Percentiles rank a stretch among this genome's conserved stretches.
These are phyloP conservation scores for Echria macrotheca DNA, from an alignment of 495 filamentous ascomycete species.

Conservation along the genomic window DNA sequence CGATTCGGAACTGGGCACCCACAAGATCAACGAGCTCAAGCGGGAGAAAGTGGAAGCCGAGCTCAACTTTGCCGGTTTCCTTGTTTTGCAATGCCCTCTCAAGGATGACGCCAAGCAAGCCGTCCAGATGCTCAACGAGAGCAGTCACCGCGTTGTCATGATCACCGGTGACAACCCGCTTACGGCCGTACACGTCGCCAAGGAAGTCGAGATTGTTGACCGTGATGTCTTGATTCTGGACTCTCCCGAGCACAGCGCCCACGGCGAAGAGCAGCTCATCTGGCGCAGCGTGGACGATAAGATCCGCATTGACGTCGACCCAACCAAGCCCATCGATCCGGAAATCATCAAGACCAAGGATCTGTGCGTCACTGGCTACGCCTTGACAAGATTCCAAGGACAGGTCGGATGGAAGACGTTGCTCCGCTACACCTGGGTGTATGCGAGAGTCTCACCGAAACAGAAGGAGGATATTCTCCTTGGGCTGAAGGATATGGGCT, in stretches of 20 bases:
- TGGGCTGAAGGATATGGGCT: conserved; percentile 90
- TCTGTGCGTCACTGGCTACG: conserved; percentile 94
- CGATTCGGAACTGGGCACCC: conserved; percentile 73
- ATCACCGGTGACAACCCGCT: conserved; percentile 98
- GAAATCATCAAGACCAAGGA: conserved; percentile 84
- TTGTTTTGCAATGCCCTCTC: conserved; percentile 90
- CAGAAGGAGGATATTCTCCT: conserved; percentile 98
- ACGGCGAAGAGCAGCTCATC: conserved; percentile 72
- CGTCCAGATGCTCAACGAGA: conserved; percentile 96
- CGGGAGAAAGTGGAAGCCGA: conserved; percentile 86
- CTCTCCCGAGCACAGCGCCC: conserved; percentile 77
- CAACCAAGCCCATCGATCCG: conserved; percentile 69
- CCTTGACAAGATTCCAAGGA: conserved; percentile 80
- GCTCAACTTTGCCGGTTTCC: conserved; percentile 86
- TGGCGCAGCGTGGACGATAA: conserved; percentile 96
- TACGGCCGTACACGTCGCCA: conserved; percentile 92
- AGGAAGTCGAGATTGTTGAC: conserved; percentile 95
- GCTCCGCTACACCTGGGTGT: conserved; percentile 90
- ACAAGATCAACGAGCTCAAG: conserved; percentile 84
- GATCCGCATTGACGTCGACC: conserved; percentile 80
- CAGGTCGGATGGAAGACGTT: conserved; percentile 66
- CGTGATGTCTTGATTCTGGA: conserved; percentile 92
- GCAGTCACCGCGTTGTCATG: conserved; percentile 97
- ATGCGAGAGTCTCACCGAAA: conserved; percentile 95
- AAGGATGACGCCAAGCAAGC: conserved; percentile 95